phyloP scores from a whole-genome alignment of 2,329 filamentous ascomycete genomes.

The Fusarium brevicatenulatum region DNA sequence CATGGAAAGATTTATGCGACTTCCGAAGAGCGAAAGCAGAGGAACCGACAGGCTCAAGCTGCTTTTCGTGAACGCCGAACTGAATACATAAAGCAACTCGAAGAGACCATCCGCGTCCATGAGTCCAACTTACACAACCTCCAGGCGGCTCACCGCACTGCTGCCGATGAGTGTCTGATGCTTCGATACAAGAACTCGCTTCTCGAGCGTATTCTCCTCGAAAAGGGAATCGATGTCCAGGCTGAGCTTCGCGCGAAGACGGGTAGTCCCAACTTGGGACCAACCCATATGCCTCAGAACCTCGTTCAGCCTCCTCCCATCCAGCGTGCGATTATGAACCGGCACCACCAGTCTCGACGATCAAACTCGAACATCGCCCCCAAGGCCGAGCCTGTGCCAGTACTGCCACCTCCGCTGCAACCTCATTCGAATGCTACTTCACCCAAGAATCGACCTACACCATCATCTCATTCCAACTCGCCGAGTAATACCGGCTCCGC shows the following conservation, averaged over 20 bases:
- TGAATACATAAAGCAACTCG: conserved; percentile 99
- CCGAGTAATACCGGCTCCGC: conserved; percentile 61
- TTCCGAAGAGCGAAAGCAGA: conserved; percentile 97
- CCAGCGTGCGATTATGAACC: conserved; percentile 82
- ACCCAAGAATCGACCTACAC: conserved; percentile 81
- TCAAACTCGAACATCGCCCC: conserved; percentile 80
- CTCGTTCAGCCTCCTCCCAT: conserved; percentile 79
- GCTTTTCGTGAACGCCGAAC: conserved; percentile 96
- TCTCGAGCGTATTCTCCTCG: conserved; percentile 91
- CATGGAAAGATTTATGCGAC: conserved; percentile 89
- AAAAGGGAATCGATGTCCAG: conserved; percentile 98
- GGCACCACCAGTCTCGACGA: conserved; percentile 79
- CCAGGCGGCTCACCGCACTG: conserved; percentile 92
- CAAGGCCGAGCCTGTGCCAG: conserved; percentile 69
- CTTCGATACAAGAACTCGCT: conserved; percentile 98
- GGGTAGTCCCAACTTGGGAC: conserved; percentile 82
- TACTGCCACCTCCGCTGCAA: conserved; percentile 58
- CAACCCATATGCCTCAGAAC: conserved; percentile 73
- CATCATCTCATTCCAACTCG: conserved; percentile 77
- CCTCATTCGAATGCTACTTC: conserved; percentile 67
- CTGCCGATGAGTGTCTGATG: conserved; percentile 97
- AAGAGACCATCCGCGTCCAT: conserved; percentile 96
- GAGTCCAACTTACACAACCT: conserved; percentile 93
- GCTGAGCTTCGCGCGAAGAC: conserved; percentile 94
- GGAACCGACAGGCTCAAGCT: conserved; percentile 96